Conservation (phyloP, 768 basidiomycete genomes). For the Boletellus ananas region DNA sequence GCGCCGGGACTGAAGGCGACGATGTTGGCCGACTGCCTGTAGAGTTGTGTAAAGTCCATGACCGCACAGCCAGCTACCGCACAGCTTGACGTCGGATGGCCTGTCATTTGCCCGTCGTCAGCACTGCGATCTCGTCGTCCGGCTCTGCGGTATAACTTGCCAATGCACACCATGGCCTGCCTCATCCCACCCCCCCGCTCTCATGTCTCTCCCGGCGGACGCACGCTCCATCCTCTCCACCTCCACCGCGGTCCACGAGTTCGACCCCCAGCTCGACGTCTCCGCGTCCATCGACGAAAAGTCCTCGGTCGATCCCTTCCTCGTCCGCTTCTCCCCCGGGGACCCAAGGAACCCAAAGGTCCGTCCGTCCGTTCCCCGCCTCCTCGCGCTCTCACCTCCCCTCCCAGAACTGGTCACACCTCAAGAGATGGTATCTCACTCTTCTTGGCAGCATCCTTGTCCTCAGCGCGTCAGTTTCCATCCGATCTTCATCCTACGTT, state of each 20-base stretch:
- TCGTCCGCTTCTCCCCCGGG: constrained; percentile 31
- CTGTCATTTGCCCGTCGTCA: constrained; percentile 16
- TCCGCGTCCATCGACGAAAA: constrained; percentile 13
- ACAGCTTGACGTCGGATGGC: not conserved
- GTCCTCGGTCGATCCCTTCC: constrained; percentile 22
- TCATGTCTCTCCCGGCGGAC: constrained; percentile 14
- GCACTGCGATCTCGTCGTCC: constrained; percentile 10
- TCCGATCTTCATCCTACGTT: not conserved
- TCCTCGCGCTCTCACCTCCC: constrained; percentile 1
- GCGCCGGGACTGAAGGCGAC: constrained; percentile 84
- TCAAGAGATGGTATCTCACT: constrained; percentile 50
- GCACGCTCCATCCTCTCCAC: constrained; percentile 13
- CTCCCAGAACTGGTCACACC: constrained; percentile 46
- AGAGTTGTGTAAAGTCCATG: constrained; percentile 89
- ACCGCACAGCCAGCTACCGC: not conserved
- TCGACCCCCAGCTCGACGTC: constrained; percentile 10
- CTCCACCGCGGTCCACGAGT: constrained; percentile 10
- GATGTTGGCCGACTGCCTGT: constrained; percentile 66
- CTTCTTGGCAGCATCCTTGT: constrained; percentile 47
- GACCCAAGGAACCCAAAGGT: constrained; percentile 50
- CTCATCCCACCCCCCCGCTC: not conserved
- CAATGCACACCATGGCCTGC: not conserved
- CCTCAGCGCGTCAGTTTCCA: constrained; percentile 46
- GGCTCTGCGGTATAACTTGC: constrained; percentile 10
- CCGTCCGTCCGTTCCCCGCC: not conserved